Evolutionary conservation across 495 filamentous ascomycete species (phyloP), one percentile per base, ranked within the genome.

Genomic region (Hapsidospora chrysogenum): DNA sequence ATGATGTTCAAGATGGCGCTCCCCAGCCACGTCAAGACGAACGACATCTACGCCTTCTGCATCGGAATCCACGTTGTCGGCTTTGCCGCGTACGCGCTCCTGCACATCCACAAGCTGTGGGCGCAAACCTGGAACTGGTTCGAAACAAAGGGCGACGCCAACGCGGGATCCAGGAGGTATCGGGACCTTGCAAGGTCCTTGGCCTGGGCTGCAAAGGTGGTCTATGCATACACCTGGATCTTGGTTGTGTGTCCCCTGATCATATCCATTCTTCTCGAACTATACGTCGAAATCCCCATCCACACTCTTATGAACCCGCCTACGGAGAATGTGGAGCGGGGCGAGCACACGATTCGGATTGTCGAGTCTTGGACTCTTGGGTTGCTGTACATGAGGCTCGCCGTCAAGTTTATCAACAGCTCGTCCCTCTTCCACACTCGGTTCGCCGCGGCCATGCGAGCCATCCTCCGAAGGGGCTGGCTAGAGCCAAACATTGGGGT

Each of bases 41-140:
- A 95, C 52, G 89, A 99, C 51, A 77, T 99, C 23, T 96, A 99
- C 51, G 87, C 92, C 9, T 92, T 93, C 53, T 89, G 82, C 31
- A 72, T 84, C 25, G 89, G 89, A 14, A 64, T 87, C 37, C 87
- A 85, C 47, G 59, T 82, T 13, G 65, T 89, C 17, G 80, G 80
- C 34, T 68, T 68, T 4, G 46, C 70, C 10, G 56, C 65, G 10
- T 86, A 81, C 50, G 44, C 63, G 18, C 42, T 69, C 8, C 49
- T 74, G 37, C 70, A 77, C 45, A 51, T 65, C 11, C 57, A 53
- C n/a, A 44, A 58, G 0, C 61, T 62, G 34, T 53, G 68, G 32
- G 37, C 39, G 2, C 53, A 50, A 31, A 28, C 63, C 33, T 56
- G 50, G 34, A 43, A 21, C 8, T 50, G 53, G 41, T 1, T 18